Base-by-base conservation (phyloP, 208 protist species). In the Leishmania turanica region DNA sequence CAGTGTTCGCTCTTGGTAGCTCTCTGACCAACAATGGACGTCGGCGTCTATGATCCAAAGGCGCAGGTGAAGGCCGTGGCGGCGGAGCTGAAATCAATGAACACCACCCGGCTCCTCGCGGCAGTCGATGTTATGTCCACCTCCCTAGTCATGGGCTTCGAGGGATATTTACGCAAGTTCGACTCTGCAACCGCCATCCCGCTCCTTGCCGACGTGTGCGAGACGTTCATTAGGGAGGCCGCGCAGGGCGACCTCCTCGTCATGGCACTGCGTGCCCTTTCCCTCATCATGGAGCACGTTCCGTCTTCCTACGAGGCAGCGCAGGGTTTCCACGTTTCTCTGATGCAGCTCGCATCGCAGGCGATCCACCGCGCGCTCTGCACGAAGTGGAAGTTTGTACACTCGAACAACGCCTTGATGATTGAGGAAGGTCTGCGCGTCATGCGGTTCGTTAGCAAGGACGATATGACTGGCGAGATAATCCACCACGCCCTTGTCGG, bases 221-320 rank as follows among this genome's bases (percentile, higher is more conserved):
- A 92, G 74, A 88, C 82, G 40, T 86, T 84, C 77, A 86, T 87
- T 17, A 60, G 4, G 19, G 79, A 83, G 13, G 82, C 75, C 56
- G 40, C 37, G 27, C 49, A 87, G 9, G 95, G 93, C 51, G 95
- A 98, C 80, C 69, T 90, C 7, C 60, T 94, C 58, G 89, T 90
- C 31, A 88, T 96, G 66, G 49, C 90, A 27, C 92, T 96, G 71
- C 89, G 95, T 24, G 87, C 91, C 7, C 72, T 96, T 31, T 91
- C 95, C 0, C 90, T 98, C 31, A 95, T 96, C 47, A 87, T 96
- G 73, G 93, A 98, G 85, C 88, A 95, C 81, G 95, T 95, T 11
- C 95, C 95, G 1, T 89, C 84, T 40, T 92, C 93, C 17, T 95
- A 94, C 81, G 88, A 92, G 5, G 88, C 69, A 21, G 87, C 87